Base-by-base conservation (phyloP, 345 rosid genomes). In the Cardiospermum halicacabum region DNA sequence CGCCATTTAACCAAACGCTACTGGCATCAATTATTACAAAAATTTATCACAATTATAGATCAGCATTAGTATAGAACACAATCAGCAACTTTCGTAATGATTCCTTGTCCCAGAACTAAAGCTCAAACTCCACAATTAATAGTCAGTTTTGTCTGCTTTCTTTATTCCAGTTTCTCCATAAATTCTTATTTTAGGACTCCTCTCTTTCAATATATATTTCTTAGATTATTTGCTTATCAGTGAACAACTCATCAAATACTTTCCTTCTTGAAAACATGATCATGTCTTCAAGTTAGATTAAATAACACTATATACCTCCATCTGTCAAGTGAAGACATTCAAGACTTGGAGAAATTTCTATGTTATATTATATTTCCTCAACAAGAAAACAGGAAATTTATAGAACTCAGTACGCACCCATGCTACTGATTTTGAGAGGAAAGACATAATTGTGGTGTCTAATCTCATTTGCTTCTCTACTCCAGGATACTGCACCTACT, bases 401-500 rank as follows among this genome's bases (percentile, higher is more conserved):
- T 32, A 60, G 66, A 30, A 60, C 50, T 39, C 12, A 65, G 43
- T 32, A 39, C 40, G 18, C 67, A 91, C 95, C 95, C 85, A 77
- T 49, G 81, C 68, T 32, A 83, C 82, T 13, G 83, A 79, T 63
- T 78, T 82, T n/a, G 96, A 85, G 57, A 92, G 89, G 75, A 85
- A 74, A 24, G 85, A 79, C 95, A 92, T 87, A 40, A 84, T 82
- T 73, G 70, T 73, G 58, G 74, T 82, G 81, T 92, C 98, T 56
- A 89, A 64, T 66, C 74, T 80, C 98, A 89, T 84, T 75, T 82
- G 84, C 65, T 61, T 73, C 76, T 78, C 81, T 64, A 92, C 72
- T 56, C 91, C 91, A 56, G 98, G 98, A 75, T 89, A 92, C 24
- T 87, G 96, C 68, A 92, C 92, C 97, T 91, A 70, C 62, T 34